Conservation (phyloP, 2,329 filamentous ascomycete species). For the Aquanectria penicillioides region DNA sequence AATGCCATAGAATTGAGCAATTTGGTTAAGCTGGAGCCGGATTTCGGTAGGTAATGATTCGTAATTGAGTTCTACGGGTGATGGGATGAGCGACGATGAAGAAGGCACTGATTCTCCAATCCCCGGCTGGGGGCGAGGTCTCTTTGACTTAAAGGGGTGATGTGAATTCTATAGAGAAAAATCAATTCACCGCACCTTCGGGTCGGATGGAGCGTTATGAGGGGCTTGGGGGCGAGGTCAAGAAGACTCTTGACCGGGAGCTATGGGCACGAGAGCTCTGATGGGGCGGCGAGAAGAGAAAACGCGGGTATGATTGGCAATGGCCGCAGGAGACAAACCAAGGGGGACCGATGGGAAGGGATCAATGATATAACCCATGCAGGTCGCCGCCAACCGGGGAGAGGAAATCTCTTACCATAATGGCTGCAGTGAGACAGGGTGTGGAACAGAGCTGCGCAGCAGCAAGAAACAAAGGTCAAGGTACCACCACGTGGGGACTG, state of each 20-base stretch:
- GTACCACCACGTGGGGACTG: constrained; percentile 50
- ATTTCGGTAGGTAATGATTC: constrained; percentile 39
- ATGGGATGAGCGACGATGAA: constrained; percentile 31
- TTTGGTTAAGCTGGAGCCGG: constrained; percentile 40
- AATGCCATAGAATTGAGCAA: constrained; percentile 45
- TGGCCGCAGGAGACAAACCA: constrained; percentile 38
- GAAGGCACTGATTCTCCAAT: constrained; percentile 37
- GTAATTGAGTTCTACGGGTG: constrained; percentile 34
- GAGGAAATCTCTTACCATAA: constrained; percentile 60
- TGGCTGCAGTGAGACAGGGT: constrained; percentile 52
- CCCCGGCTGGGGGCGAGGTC: constrained; percentile 40
- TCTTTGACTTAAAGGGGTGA: constrained; percentile 42
- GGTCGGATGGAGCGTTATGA: constrained; percentile 32
- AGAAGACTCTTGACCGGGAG: constrained; percentile 40
- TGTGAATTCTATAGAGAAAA: constrained; percentile 45
- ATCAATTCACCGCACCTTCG: constrained; percentile 54
- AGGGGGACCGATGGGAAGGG: constrained; percentile 42
- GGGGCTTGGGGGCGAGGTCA: constrained; percentile 40
- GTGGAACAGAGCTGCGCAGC: constrained; percentile 43
- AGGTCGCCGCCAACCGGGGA: constrained; percentile 53
- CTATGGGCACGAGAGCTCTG: constrained; percentile 40
- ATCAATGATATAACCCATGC: constrained; percentile 57
- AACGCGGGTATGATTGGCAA: constrained; percentile 40
- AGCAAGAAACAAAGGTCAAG: constrained; percentile 46
- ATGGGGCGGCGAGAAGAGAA: constrained; percentile 37